Evolutionary conservation across 164 flowering plant genomes (phyloP).

Genomic region (Chloranthus sessilifolius): DNA sequence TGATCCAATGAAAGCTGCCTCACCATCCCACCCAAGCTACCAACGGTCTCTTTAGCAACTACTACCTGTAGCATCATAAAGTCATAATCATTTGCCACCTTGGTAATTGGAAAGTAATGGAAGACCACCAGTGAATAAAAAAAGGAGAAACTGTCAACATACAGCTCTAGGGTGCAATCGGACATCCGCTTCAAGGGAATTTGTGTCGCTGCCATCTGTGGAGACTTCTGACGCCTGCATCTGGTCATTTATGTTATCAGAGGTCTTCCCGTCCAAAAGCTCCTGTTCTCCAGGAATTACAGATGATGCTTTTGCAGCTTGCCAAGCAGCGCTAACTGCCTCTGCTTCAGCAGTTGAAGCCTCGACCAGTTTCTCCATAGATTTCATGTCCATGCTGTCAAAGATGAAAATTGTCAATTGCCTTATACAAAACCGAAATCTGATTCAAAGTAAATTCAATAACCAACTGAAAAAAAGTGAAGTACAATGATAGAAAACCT

Average conservation of each 20-base stretch:
- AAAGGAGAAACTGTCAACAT: constrained; percentile 32
- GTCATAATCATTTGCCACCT: constrained; percentile 8
- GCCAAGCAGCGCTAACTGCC: constrained; percentile 87
- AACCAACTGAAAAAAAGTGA: background rate
- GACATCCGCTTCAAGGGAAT: constrained; percentile 59
- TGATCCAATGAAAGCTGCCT: constrained; percentile 95
- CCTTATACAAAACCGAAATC: background rate
- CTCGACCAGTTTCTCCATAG: constrained; percentile 77
- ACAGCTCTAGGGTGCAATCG: constrained; percentile 99
- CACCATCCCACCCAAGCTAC: constrained; percentile 93
- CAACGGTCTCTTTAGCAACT: constrained; percentile 93
- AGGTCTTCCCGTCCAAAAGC: constrained; percentile 19
- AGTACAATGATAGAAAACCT: constrained; percentile 43
- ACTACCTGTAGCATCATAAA: constrained; percentile 61
- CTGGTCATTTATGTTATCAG: constrained; percentile 41
- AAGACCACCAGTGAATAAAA: constrained; percentile 3
- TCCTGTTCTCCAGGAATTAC: constrained; percentile 36
- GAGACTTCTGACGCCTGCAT: constrained; percentile 47
- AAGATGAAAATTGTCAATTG: constrained; percentile 2
- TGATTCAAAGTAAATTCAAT: background rate
- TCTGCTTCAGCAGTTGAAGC: constrained; percentile 98
- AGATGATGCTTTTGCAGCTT: constrained; percentile 77
- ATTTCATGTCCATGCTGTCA: constrained; percentile 58
- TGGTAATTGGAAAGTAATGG: constrained; percentile 3
- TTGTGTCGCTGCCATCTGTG: constrained; percentile 68